phyloP scores from a whole-genome alignment of 257 asterid species.

The Verbascum thapsus region DNA sequence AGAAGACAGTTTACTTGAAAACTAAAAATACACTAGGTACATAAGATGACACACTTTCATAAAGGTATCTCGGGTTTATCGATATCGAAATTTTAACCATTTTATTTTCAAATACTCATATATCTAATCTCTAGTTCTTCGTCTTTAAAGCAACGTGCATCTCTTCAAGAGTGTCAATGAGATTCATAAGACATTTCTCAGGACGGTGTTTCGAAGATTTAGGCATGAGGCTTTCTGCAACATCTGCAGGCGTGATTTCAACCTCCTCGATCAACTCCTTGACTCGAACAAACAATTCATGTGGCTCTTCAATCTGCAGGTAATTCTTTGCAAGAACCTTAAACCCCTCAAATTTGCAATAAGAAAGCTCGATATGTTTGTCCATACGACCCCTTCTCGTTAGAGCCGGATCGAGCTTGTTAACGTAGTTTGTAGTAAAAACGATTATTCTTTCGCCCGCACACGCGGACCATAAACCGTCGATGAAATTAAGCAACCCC shows the following conservation, averaged over 20 bases:
- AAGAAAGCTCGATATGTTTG: slow-evolving; percentile 41
- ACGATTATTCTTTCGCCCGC: slow-evolving; percentile 45
- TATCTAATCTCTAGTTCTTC: neutral
- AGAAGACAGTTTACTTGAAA: slow-evolving; percentile 72
- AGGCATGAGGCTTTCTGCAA: slow-evolving; percentile 42
- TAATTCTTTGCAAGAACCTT: slow-evolving; percentile 42
- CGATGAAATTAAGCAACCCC: slow-evolving; percentile 44
- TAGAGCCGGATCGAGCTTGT: slow-evolving; percentile 45
- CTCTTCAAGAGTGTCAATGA: slow-evolving; percentile 30
- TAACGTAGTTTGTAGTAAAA: slow-evolving; percentile 38
- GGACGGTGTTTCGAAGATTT: slow-evolving; percentile 38
- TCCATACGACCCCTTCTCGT: slow-evolving; percentile 44
- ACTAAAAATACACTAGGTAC: slow-evolving; percentile 41
- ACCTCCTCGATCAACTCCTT: slow-evolving; percentile 36
- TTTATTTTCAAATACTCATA: slow-evolving; percentile 4
- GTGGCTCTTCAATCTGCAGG: slow-evolving; percentile 35
- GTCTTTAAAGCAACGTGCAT: slow-evolving; percentile 14
- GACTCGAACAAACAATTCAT: slow-evolving; percentile 29
- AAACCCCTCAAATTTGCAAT: slow-evolving; percentile 42
- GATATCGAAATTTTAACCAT: neutral
- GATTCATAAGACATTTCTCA: slow-evolving; percentile 34
- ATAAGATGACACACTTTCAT: neutral
- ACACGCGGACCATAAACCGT: slow-evolving; percentile 40
- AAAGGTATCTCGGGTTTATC: no score
- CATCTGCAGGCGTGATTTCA: slow-evolving; percentile 43